Base-by-base conservation (phyloP, 1,284 basidiomycete species). In the Cutaneotrichosporon sp. region DNA sequence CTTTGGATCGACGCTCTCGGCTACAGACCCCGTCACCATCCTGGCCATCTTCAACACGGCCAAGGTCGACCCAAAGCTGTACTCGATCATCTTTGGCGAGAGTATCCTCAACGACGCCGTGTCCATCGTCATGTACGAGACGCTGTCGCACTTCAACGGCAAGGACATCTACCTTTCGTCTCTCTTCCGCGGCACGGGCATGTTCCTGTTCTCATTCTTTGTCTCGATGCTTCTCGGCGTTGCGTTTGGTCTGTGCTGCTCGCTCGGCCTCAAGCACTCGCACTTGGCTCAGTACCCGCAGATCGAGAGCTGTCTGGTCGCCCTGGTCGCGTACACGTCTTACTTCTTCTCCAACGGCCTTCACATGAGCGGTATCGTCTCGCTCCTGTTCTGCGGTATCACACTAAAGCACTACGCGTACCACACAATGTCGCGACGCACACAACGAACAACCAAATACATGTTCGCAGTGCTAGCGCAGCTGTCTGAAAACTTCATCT, bases 101-200 rank as follows among this genome's bases (percentile, higher is more conserved):
- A 90, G 87, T 72, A 82, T 99, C 57, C 77, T 99, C 58, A 98
- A 99, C 76, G 94, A 99, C 80, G 94, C 94, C 23, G 94, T 99
- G 65, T 92, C 90, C 79, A 98, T 98, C 78, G 94, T 98, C 76
- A 96, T 99, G 90, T 98, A 97, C 76, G 94, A 99, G 75, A 97
- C 93, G 0, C 78, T 97, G 45, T 87, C 88, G 4, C 87, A 86
- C 64, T 97, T 98, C 75, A 88, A 94, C 62, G 83, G 86, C 51
- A 41, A 55, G 44, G 87, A 94, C 65, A 87, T 98, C 54, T 88
- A 85, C 72, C 67, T 97, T 22, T 83, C 84, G 8, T 94, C 91
- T 3, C 80, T 99, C 61, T 94, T 98, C 78, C 88, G 93, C 69
- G 94, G 92, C 35, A 85, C 89, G 33, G 93, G 93, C 22, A 91